Percentiles rank a stretch among this genome's conserved stretches.
phyloP scores from a whole-genome alignment of 2,329 filamentous ascomycete genomes.

The Colletotrichum tabaci region DNA sequence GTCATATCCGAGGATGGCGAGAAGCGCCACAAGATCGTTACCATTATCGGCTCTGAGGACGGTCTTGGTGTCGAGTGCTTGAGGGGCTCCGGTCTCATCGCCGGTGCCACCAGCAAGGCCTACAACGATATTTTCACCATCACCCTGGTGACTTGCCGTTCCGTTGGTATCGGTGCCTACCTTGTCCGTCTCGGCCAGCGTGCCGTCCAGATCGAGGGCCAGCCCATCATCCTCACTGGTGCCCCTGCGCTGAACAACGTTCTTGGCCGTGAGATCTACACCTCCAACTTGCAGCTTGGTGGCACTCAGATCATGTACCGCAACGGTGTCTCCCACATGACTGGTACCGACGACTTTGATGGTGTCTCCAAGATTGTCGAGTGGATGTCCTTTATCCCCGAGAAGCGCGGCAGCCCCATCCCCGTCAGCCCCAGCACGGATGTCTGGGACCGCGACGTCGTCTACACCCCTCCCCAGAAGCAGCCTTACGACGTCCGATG shows the following conservation, averaged over 20 bases:
- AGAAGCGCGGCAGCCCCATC: conserved; percentile 92
- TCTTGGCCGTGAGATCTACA: conserved; percentile 97
- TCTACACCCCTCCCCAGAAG: conserved; percentile 86
- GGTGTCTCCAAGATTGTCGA: conserved; percentile 98
- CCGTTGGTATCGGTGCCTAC: conserved; percentile 99
- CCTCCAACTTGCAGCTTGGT: conserved; percentile 98
- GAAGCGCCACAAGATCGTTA: conserved; percentile 93
- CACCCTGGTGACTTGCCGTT: conserved; percentile 96
- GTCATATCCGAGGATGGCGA: conserved; percentile 88
- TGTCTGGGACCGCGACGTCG: conserved; percentile 92
- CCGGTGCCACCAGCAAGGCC: conserved; percentile 94
- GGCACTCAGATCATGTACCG: conserved; percentile 99
- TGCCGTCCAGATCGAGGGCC: conserved; percentile 98
- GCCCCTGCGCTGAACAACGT: conserved; percentile 98
- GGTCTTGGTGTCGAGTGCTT: conserved; percentile 98
- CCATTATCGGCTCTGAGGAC: conserved; percentile 93
- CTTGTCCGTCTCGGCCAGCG: conserved; percentile 97
- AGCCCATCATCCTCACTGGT: conserved; percentile 98
- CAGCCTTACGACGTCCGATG: conserved; percentile 93
- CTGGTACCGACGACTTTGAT: conserved; percentile 96
- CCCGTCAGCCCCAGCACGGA: conserved; percentile 92
- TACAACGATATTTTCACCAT: conserved; percentile 99
- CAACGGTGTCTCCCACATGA: conserved; percentile 99
- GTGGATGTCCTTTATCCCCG: conserved; percentile 97
- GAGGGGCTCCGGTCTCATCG: conserved; percentile 97